These are phyloP conservation scores for Scheffersomyces lignosus DNA, from an alignment of 805 yeast genomes.

Conservation along the genomic window DNA sequence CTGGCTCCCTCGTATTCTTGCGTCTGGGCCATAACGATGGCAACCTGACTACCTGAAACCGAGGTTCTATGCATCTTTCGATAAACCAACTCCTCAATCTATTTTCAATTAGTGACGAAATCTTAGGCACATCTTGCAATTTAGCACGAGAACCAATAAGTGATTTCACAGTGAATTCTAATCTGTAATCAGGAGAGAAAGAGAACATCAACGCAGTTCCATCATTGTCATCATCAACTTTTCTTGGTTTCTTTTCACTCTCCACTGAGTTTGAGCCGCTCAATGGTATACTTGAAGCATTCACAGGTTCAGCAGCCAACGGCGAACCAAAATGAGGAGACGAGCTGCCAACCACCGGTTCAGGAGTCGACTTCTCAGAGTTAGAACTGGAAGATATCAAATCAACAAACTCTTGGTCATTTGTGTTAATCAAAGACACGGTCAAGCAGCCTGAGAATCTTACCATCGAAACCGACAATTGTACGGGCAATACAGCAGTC, in stretches of 20 bases:
- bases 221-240: constrained; percentile 7
- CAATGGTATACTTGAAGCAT: constrained; percentile 6
- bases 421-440: constrained; percentile 60
- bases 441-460: constrained; percentile 89
- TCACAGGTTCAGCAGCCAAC: constrained; percentile 20
- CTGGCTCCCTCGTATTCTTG: constrained; percentile 35
- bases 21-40: constrained; percentile 85
- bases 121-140: constrained; percentile 89
- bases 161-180: constrained; percentile 87
- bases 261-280: constrained; percentile 1
- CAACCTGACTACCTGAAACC: constrained; percentile 78
- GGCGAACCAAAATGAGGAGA: not conserved
- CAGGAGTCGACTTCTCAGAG: not conserved
- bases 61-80: constrained; percentile 91
- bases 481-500: constrained; percentile 85
- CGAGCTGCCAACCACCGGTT: constrained; percentile 1
- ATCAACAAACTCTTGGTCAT: constrained; percentile 32
- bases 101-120: constrained; percentile 79
- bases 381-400: constrained; percentile 7
- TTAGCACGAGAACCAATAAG: constrained; percentile 91
- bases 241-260: constrained; percentile 7
- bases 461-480: constrained; percentile 81
- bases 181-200: constrained; percentile 85
- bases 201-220: constrained; percentile 84
- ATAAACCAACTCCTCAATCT: constrained; percentile 85